phyloP scores from a whole-genome alignment of 2,329 filamentous ascomycete genomes.

The Fusarium bactridioides region DNA sequence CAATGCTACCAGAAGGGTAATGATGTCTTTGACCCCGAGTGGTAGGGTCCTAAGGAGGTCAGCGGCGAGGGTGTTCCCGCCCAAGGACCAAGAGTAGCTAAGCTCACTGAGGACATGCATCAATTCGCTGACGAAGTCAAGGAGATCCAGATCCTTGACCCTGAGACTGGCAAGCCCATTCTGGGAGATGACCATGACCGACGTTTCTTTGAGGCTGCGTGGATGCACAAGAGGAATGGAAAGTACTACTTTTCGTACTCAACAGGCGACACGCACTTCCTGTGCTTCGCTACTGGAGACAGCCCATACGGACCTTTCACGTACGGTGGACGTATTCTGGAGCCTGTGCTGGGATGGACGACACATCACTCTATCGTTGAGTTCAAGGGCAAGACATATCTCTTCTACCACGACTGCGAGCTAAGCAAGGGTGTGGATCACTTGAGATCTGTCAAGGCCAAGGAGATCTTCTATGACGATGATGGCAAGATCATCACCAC shows the following conservation, averaged over 20 bases:
- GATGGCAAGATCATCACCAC: constrained; percentile 66
- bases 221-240: constrained; percentile 76
- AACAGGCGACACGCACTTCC: constrained; percentile 78
- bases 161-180: constrained; percentile 66
- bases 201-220: constrained; percentile 82
- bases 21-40: constrained; percentile 61
- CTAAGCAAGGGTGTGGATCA: constrained; percentile 74
- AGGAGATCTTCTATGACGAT: constrained; percentile 76
- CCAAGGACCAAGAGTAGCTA: constrained; percentile 72
- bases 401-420: constrained; percentile 80
- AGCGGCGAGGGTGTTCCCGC: constrained; percentile 63
- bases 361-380: constrained; percentile 83
- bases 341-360: constrained; percentile 82
- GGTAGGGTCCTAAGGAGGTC: constrained; percentile 67
- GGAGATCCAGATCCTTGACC: constrained; percentile 71
- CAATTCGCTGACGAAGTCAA: constrained; percentile 62
- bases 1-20: constrained; percentile 73
- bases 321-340: constrained; percentile 74
- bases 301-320: constrained; percentile 76
- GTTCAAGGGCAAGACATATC: constrained; percentile 74
- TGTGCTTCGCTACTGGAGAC: constrained; percentile 72
- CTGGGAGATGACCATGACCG: constrained; percentile 73
- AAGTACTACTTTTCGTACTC: constrained; percentile 81
- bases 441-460: constrained; percentile 75
- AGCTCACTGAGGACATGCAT: constrained; percentile 71